Conservation (phyloP, 305 asterid species). For the Ajuga reptans region DNA sequence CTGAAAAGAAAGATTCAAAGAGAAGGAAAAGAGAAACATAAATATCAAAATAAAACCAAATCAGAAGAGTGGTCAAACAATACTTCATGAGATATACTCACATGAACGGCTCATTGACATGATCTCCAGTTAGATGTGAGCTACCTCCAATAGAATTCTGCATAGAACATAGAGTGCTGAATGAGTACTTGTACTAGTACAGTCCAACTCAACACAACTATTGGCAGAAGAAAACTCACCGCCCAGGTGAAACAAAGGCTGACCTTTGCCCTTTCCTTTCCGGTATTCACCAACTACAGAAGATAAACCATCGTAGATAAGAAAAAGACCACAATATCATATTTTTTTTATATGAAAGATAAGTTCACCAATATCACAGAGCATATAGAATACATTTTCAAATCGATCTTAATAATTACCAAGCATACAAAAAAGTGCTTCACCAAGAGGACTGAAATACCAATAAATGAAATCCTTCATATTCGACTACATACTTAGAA, state of each 20-base stretch:
- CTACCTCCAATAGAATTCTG: constrained; percentile 96
- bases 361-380: background rate
- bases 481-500: too few species aligned
- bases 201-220: constrained; percentile 8
- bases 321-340: background rate
- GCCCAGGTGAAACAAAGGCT: constrained; percentile 96
- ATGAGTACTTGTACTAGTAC: constrained; percentile 21
- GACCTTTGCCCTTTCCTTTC: constrained; percentile 97
- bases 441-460: too few species aligned
- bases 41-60: constrained; percentile 19
- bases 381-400: background rate
- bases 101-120: constrained; percentile 92
- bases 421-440: too few species aligned
- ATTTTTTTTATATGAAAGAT: background rate
- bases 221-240: constrained; percentile 45
- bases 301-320: constrained; percentile 24
- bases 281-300: constrained; percentile 89
- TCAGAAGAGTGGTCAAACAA: constrained; percentile 6
- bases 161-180: constrained; percentile 17
- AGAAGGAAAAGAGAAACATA: constrained; percentile 12
- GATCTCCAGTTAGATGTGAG: constrained; percentile 89
- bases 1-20: constrained; percentile 30
- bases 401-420: background rate
- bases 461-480: too few species aligned
- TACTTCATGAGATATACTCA: constrained; percentile 35